Evolutionary conservation across 1,284 basidiomycete species (phyloP), one percentile per base, ranked within the genome.

Genomic region (Leccinum pachyderme): DNA sequence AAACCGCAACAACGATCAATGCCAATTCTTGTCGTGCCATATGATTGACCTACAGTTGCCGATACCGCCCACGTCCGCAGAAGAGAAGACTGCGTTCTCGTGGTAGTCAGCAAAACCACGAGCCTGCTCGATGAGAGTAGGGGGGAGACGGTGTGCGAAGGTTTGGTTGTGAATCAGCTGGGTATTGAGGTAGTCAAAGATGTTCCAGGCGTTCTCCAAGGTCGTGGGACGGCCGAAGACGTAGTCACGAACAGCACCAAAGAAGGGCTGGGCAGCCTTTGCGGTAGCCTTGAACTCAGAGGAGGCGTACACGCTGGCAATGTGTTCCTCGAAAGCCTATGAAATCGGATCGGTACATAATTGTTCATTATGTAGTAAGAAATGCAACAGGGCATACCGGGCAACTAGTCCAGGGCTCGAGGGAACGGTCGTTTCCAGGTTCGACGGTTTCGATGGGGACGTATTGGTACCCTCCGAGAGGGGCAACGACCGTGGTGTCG

Each of bases 391-490:
- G 31, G 72, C 81, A 35, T 72, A 89, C 87, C 5, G 86, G 87
- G 73, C 91, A 93, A 64, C 83, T 77, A 15, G 89, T 92, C 88
- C 89, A 95, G 57, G 86, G 84, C 72, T 95, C 91, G 61, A 95
- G 77, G 33, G 89, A 89, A 62, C 89, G 82, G 66, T 91, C 89
- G 62, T 93, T 90, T 43, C 79, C 81, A 28, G 91, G 88, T 67
- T 93, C 88, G 47, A 94, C 84, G 7, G 91, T 91, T 74, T 91
- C 84, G 35, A 92, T 87, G 8, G 89, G 89, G 52, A 92, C 79
- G 60, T 92, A 93, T 71, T 91, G 89, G 71, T 94, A 95, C 2
- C 93, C 92, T 8, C 82, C 81, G n/a, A 93, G 80, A 33, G 90
- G 90, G 18, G 89, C 86, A 8, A 82, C 72, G 47, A 95, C 77